Evolutionary conservation across 2,329 filamentous ascomycete genomes (phyloP).

Genomic region (Ophiostoma fasciatum): DNA sequence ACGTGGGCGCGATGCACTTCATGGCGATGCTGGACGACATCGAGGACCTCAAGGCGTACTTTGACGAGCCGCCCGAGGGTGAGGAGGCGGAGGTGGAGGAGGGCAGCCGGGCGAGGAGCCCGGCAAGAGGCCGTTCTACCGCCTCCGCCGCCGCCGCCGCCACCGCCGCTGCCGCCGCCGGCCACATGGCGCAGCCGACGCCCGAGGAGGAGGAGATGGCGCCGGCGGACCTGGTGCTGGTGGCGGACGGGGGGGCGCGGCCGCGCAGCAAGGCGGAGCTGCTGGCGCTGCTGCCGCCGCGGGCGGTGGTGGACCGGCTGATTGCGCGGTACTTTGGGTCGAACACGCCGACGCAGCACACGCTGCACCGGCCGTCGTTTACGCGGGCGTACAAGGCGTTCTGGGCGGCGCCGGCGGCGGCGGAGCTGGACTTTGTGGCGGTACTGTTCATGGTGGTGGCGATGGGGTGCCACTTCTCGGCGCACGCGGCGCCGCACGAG

Average conservation of each 20-base stretch:
- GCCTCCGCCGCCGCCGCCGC: too few relatives aligned
- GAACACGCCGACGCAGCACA: constrained; percentile 36
- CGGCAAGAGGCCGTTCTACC: too few relatives aligned
- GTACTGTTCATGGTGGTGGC: constrained; percentile 19
- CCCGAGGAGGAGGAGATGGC: neutral
- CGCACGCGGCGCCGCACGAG: constrained; percentile 28
- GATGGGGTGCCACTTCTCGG: constrained; percentile 26
- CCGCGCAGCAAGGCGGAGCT: constrained; percentile 30
- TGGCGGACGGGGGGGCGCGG: constrained; percentile 18
- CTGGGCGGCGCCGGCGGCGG: constrained; percentile 14
- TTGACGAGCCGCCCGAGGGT: constrained; percentile 32
- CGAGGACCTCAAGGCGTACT: constrained; percentile 43
- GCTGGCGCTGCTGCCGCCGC: constrained; percentile 31
- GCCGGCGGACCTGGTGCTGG: too few relatives aligned
- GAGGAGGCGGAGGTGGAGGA: too few relatives aligned
- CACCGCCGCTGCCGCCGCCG: too few relatives aligned
- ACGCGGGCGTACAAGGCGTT: constrained; percentile 13
- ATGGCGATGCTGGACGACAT: constrained; percentile 48
- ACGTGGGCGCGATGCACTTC: constrained; percentile 44
- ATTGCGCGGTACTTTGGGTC: constrained; percentile 39
- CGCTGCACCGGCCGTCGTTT: constrained; percentile 33
- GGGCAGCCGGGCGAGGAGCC: too few relatives aligned
- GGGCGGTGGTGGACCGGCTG: constrained; percentile 31
- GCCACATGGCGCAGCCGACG: too few relatives aligned
- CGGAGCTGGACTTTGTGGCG: constrained; percentile 16